Conservation (phyloP, 768 basidiomycete genomes). For the Tylopilus sp. region DNA sequence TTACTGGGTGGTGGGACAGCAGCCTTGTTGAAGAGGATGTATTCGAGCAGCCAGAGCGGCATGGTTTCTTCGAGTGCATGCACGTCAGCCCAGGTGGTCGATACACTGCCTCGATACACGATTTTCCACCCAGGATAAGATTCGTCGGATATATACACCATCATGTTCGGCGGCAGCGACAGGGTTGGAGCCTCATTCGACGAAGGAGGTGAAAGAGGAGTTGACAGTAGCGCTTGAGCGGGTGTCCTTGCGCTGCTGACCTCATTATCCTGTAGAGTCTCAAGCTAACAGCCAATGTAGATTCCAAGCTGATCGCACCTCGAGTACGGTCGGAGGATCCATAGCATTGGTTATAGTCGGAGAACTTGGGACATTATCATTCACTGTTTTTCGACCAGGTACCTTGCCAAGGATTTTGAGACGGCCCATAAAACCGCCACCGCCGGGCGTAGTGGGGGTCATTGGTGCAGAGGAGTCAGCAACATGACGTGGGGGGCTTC, state of each 20-base stretch:
- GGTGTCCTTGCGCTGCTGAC: slow-evolving; percentile 43
- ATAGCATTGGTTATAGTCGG: slow-evolving; percentile 15
- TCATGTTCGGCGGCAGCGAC: slow-evolving; percentile 53
- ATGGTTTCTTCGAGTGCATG: slow-evolving; percentile 66
- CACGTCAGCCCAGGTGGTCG: slow-evolving; percentile 51
- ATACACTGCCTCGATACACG: slow-evolving; percentile 71
- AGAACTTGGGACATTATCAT: slow-evolving; percentile 24
- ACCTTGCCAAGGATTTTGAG: slow-evolving; percentile 72
- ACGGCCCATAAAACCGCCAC: slow-evolving; percentile 74
- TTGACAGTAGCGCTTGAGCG: slow-evolving; percentile 51
- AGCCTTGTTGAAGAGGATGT: slow-evolving; percentile 66
- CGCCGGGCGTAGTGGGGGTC: slow-evolving; percentile 47
- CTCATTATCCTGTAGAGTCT: slow-evolving; percentile 23
- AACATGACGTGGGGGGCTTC: slow-evolving; percentile 33
- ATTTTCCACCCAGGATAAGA: slow-evolving; percentile 68
- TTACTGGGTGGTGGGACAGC: slow-evolving; percentile 58
- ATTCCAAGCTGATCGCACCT: slow-evolving; percentile 22
- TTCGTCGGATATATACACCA: slow-evolving; percentile 81
- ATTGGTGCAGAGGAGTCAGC: slow-evolving; percentile 34
- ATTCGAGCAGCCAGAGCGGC: slow-evolving; percentile 90
- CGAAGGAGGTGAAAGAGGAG: slow-evolving; percentile 60
- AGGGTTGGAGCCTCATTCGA: slow-evolving; percentile 71
- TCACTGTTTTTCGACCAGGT: slow-evolving; percentile 32
- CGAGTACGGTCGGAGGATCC: slow-evolving; percentile 17
- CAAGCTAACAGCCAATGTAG: not conserved